Evolutionary conservation across 768 basidiomycete species (phyloP), one percentile per base, ranked within the genome.

Genomic region (Auricularia sp.): DNA sequence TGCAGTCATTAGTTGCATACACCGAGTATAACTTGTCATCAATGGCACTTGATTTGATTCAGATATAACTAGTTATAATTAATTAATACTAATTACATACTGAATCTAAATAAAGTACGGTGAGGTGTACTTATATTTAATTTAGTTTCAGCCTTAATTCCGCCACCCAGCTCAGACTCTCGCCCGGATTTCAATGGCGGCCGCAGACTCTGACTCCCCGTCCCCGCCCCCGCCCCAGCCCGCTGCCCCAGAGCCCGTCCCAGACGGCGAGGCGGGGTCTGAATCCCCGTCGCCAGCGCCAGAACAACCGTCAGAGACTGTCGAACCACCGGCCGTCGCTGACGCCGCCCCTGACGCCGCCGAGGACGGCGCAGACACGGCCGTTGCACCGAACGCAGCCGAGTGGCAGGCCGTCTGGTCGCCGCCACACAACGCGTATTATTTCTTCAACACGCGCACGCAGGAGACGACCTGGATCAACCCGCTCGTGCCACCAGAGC

Each of bases 391-490:
- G 63, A 72, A 72, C 21, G 70, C 69, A 18, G 70, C 71, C 63
- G 75, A 82, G 34, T 93, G 92, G 91, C 92, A 92, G 74, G 91
- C 91, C 44, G 81, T 94, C 36, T 93, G 81, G 76, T 86, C 90
- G 1, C 83, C 89, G 1, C 79, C 86, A 67, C 84, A 90, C 77
- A 88, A 83, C 74, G 81, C 89, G 10, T 94, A 94, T 76, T 94
- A 94, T 74, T 94, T 92, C 78, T 89, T 81, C 80, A 94, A 92
- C 75, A 65, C 84, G 10, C 73, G 76, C 66, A 92, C 91, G 0
- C 79, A 86, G 63, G 85, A 92, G 76, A 93, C 91, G 18, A 93
- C 91, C 2, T 93, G 92, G 92, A 77, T 78, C 35, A 93, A 93
- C 70, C 91, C 91, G 10, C 78, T 94, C 24, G 36, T 65, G 69